Base-by-base conservation (phyloP, 257 asterid genomes). In the Solanum bulbocastanum region DNA sequence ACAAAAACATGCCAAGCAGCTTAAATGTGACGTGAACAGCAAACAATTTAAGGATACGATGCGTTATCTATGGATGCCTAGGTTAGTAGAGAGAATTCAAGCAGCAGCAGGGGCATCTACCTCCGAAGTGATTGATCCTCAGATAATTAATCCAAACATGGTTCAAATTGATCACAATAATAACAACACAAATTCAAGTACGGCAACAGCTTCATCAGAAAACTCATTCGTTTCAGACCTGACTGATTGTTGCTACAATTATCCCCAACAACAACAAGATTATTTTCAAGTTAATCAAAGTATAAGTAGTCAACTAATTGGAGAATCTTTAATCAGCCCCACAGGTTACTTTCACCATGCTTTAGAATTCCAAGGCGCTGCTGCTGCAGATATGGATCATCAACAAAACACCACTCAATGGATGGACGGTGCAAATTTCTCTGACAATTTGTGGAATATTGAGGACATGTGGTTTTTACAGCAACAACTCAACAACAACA, bases 21-120 rank as follows among this genome's bases (percentile, higher is more conserved):
- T 95, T 87, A 96, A 96, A 87, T 94, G 98, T 83, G 98, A 96
- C 92, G 97, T 96, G 78, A 95, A 95, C 95, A 95, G 98, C 94
- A 96, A 94, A 93, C 96, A 94, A 92, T 95, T 95, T 86, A 94
- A 95, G 85, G 99, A 96, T 90, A 90, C 99, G 92, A 95, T 95
- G 98, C 94, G 98, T n/a, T 92, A 95, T 78, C 92, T 94, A 13
- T 95, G 98, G 98, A 95, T 95, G 95, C 98, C 98, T 0, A 89
- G 98, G 56, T 69, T 95, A 25, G 94, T 93, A 3, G 98, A 95
- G 88, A 91, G 97, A 52, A 95, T 95, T 87, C 98, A 96, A 90
- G 97, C 98, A 0, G 94, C 95, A 10, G 87, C 92, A 1, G 73
- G 87, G 1, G 66, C 56, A 12, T 62, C 79, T 52, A 18, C 86